These are phyloP conservation scores for Boletellus ananas DNA, from an alignment of 768 basidiomycete genomes.

Conservation along the genomic window DNA sequence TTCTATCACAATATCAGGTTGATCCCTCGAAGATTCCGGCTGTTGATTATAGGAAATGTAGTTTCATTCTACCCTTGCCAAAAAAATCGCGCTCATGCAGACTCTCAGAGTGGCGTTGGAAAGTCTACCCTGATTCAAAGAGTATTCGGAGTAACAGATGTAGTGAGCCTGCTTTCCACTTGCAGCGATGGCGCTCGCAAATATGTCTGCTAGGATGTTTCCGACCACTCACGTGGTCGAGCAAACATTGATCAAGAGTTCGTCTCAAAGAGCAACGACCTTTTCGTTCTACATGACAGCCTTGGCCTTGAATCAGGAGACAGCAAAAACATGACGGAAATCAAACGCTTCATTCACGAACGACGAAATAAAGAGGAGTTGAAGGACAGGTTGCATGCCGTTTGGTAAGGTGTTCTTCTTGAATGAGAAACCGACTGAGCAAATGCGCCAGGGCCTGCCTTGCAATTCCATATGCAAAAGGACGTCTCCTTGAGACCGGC, in stretches of 20 bases:
- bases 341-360: not conserved
- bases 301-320: not conserved
- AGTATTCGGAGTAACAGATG: not conserved
- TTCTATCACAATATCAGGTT: not conserved
- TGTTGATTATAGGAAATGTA: conserved; percentile 1
- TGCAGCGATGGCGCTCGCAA: not conserved
- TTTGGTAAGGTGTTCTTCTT: not conserved
- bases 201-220: not conserved
- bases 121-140: not conserved
- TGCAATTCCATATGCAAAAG: not conserved
- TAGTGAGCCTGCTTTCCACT: not conserved
- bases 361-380: not conserved
- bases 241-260: not conserved
- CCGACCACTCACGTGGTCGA: not conserved
- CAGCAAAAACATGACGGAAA: not conserved
- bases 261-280: not conserved
- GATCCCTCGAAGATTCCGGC: not conserved
- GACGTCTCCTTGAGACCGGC: not conserved
- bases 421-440: not conserved
- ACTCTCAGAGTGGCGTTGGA: not conserved
- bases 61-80: not conserved
- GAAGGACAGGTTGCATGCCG: conserved; percentile 15
- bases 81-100: not conserved
- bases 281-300: not conserved
- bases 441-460: not conserved